Base-by-base conservation (phyloP, 805 yeast species). In the Wickerhamomyces alni region DNA sequence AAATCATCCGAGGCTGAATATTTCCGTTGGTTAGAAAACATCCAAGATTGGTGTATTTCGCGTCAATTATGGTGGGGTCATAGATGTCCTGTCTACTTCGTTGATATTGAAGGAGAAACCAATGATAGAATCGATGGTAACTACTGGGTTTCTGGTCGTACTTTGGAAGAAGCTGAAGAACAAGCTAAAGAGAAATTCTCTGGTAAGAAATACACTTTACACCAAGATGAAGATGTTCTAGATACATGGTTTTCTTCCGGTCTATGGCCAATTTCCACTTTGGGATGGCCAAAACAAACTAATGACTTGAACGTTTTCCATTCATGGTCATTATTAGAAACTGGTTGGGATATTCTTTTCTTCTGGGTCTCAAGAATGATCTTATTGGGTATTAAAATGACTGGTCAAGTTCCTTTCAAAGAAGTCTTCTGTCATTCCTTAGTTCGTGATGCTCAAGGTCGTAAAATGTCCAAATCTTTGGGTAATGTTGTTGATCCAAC, bases 211-310 rank as follows among this genome's bases (percentile, higher is more conserved):
- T 86, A 80, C 61, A 77, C 83, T 26, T 72, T 91, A 52, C 86
- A 82, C 59, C 98, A 93, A 70, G 99, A 93, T 65, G 98, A 91
- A 65, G 99, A 93, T 65, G 98, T 93, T 36, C 77, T 93, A 55
- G 99, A 93, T 66, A 93, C 99, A 15, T 93, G 99, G 99, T 93
- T 93, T 68, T 88, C 97, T 9, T 84, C 97, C 32, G 98, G 97
- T 45, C 70, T 93, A 64, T 93, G 98, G 98, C 97, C 99, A 43
- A 82, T 93, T 61, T 82, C 96, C 38, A 93, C 96, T 42, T 69
- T 93, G 50, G 97, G 97, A 35, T 93, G 98, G 98, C 99, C 99
- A 58, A 67, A 80, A 43, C 67, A 76, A 59, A 74, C 89, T 39
- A 55, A 63, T 38, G 99, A 93, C 61, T 65, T 87, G 74, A 72